phyloP scores from a whole-genome alignment of 176 grass and related monocot species.

The Lolium rigidum region DNA sequence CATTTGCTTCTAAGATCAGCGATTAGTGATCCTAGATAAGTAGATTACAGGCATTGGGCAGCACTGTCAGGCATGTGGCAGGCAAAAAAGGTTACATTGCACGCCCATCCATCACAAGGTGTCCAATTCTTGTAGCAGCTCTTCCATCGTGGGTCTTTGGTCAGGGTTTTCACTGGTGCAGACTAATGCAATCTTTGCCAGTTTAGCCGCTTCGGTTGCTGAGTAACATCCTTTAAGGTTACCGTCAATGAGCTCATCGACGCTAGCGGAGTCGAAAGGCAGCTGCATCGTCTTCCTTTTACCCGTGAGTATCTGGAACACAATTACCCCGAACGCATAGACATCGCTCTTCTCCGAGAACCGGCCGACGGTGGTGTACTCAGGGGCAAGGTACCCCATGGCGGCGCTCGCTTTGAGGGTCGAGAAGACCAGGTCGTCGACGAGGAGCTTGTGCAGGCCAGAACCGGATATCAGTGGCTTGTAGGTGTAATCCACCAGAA shows the following conservation, averaged over 20 bases:
- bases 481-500: constrained; percentile 78
- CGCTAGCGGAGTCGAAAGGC: constrained; percentile 5
- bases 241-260: constrained; percentile 72
- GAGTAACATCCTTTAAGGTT: constrained; percentile 74
- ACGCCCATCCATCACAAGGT: constrained; percentile 18
- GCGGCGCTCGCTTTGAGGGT: constrained; percentile 90
- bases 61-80: constrained; percentile 37
- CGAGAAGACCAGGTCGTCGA: constrained; percentile 84
- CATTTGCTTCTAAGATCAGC: constrained; percentile 51
- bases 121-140: constrained; percentile 61
- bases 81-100: constrained; percentile 32
- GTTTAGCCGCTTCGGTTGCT: constrained; percentile 51
- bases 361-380: constrained; percentile 81
- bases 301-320: constrained; percentile 78
- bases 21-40: constrained; percentile 54
- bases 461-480: constrained; percentile 75
- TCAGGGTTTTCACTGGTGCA: constrained; percentile 74
- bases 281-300: constrained; percentile 56
- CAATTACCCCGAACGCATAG: constrained; percentile 83
- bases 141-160: constrained; percentile 68
- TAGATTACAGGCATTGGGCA: constrained; percentile 21
- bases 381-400: constrained; percentile 96
- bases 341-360: constrained; percentile 92
- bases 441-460: constrained; percentile 83
- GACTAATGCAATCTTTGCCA: constrained; percentile 53